These are phyloP conservation scores for Trametes villosa DNA, from an alignment of 768 basidiomycete genomes.

Conservation along the genomic window DNA sequence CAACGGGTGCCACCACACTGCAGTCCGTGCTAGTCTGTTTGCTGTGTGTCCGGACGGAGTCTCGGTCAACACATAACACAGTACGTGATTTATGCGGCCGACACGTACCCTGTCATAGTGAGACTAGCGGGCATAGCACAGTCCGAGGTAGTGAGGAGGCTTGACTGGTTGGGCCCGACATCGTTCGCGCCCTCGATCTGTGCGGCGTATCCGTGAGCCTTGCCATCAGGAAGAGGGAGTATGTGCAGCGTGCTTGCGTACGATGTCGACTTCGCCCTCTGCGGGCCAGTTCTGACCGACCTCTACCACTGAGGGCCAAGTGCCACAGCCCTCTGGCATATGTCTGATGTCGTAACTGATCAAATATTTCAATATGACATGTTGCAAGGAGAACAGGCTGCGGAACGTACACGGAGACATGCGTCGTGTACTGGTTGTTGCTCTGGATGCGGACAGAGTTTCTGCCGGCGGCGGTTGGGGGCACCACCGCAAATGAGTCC, in stretches of 20 bases:
- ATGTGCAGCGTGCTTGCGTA: constrained; percentile 7
- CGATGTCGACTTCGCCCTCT: constrained; percentile 46
- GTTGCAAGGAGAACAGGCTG: constrained; percentile 28
- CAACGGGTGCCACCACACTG: constrained; percentile 49
- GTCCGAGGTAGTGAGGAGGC: constrained; percentile 60
- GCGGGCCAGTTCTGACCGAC: constrained; percentile 55
- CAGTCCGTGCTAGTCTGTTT: constrained; percentile 50
- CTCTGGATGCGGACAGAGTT: constrained; percentile 62
- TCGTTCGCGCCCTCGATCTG: constrained; percentile 61
- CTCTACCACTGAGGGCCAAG: constrained; percentile 65
- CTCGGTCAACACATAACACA: constrained; percentile 13
- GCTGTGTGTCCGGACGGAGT: constrained; percentile 3
- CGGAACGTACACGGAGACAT: constrained; percentile 38
- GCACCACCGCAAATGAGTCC: constrained; percentile 53
- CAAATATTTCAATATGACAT: not conserved
- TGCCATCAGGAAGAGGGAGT: no score
- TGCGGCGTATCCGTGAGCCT: not conserved
- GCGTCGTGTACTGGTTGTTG: constrained; percentile 54
- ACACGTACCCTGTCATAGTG: constrained; percentile 49
- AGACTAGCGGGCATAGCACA: constrained; percentile 55
- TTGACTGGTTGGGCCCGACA: constrained; percentile 51
- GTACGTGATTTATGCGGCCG: not conserved
- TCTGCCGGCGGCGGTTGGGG: constrained; percentile 53
- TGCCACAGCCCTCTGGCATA: constrained; percentile 57
- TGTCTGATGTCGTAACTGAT: constrained; percentile 52